Percentiles rank a stretch among this genome's conserved stretches.
These are phyloP conservation scores for Corylus heterophylla DNA, from an alignment of 306 rosid species.

Conservation along the genomic window DNA sequence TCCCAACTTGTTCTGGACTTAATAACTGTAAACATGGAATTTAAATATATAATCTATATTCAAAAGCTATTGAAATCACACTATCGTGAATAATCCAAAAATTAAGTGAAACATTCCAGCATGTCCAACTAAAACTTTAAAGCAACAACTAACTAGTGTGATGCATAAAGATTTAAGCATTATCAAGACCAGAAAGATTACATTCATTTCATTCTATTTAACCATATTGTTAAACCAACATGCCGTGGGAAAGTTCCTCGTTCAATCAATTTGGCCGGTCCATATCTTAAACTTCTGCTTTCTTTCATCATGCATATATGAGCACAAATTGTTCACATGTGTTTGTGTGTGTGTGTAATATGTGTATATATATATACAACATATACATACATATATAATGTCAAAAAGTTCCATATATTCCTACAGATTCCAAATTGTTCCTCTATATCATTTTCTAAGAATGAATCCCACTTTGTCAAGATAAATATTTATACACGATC, in stretches of 20 bases:
- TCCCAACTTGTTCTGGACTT: neutral
- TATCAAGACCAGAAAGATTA: neutral
- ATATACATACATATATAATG: no score
- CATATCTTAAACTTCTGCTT: slow-evolving; percentile 2
- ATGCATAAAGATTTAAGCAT: slow-evolving; percentile 19
- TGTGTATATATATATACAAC: no score
- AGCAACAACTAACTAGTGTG: slow-evolving; percentile 9
- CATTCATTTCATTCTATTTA: slow-evolving; percentile 1
- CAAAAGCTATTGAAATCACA: neutral
- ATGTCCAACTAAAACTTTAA: neutral
- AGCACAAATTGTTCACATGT: no score
- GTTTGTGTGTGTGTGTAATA: no score
- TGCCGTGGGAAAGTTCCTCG: neutral
- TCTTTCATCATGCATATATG: neutral
- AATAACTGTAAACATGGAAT: neutral
- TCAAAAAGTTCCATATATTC: neutral
- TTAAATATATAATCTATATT: neutral
- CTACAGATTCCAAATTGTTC: neutral
- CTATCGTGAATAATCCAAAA: neutral
- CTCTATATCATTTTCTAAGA: neutral
- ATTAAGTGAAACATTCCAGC: neutral
- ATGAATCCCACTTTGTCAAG: neutral
- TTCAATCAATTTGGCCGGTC: slow-evolving; percentile 9
- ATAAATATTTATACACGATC: neutral
- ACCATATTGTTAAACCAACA: slow-evolving; percentile 15